Base-by-base conservation (phyloP, 768 basidiomycete genomes). In the Floccularia luteovirens region DNA sequence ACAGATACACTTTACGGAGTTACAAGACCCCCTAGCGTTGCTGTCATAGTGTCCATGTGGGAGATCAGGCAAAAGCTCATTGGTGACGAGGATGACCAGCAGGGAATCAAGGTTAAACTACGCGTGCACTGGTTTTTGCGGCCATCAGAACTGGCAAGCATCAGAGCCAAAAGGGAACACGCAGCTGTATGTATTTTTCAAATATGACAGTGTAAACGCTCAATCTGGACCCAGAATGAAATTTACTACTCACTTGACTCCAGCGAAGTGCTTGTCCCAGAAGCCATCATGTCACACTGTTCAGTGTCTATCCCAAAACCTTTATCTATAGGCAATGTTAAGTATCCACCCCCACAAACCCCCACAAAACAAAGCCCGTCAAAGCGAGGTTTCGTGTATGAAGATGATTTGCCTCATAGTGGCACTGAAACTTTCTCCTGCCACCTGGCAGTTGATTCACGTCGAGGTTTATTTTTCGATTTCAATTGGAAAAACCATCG, bases 101-200 rank as follows among this genome's bases (percentile, higher is more conserved):
- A 53, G n/a, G 56, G 50, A 1, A 48, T 57, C 25, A 69, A 62
- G 36, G 76, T 79, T 66, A 67, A 73, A 41, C 57, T 83, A 17
- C 69, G 73, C 20, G 59, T 89, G 17, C 86, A 87, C 48, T 90
- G 85, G 86, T 90, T 89, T 50, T 59, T 84, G 45, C 61, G 77
- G 23, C 84, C 83, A 1, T 58, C 62, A 0, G 77, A 89, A 53
- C 61, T 88, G 43, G 71, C 84, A 5, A 59, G 60, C 19, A 60
- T 78, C 38, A 67, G 85, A 10, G 76, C 75, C 1, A 72, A 74
- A 46, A 69, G 84, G 31, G 72, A 76, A 13, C 72, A 80, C 53
- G 50, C 62, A 32, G 69, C 80, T 59, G 86, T 86, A 41, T 34
- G 70, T 52, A 14, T 41, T 24, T 30, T 14, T 38, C 33, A 23